Evolutionary conservation across 1,139 yeast species (phyloP), one percentile per base, ranked within the genome.

Genomic region (Eremothecium coryli): DNA sequence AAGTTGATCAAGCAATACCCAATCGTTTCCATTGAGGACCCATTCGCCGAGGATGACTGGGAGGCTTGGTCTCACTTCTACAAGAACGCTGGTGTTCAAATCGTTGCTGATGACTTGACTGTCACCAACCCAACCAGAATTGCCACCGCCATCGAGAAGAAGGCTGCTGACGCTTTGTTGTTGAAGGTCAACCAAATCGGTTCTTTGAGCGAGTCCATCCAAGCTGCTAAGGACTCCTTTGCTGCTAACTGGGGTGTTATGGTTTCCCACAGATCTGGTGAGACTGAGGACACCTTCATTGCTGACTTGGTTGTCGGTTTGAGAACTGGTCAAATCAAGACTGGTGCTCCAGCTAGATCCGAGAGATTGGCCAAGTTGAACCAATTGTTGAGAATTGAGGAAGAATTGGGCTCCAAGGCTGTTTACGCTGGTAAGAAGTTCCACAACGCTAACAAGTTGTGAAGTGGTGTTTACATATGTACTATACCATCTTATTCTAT

Each of bases 261-360:
- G 94, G 95, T 85, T 59, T 82, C 94, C 57, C 95, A 84, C 79
- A 82, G 95, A 76, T 85, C 95, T 54, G 97, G 97, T 72, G 97
- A 88, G 76, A 86, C 96, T 51, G 97, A 88, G 73, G 97, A 88
- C 71, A 80, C 93, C 55, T 79, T 82, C 73, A 86, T 88, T 68
- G 96, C 97, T 61, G 96, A 88, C 69, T 76, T 88, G 64, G 72
- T 86, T 55, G 95, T 88, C 57, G 97, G 96, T 72, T 74, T 88
- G 65, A 82, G 96, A 76, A 61, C 94, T 53, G 96, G 95, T 65
- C 95, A 88, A 76, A 80, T 88, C 68, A 88, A 88, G 86, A 82
- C 95, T 55, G 97, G 97, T 79, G 96, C 97, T 62, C 95, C 96
- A 64, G 94, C 95, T 54, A 85, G 97, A 76, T 84, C 95, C 51